Percentiles rank a stretch among this genome's conserved stretches.
phyloP scores from a whole-genome alignment of 768 basidiomycete genomes.

The Xanthoconium purpureum region DNA sequence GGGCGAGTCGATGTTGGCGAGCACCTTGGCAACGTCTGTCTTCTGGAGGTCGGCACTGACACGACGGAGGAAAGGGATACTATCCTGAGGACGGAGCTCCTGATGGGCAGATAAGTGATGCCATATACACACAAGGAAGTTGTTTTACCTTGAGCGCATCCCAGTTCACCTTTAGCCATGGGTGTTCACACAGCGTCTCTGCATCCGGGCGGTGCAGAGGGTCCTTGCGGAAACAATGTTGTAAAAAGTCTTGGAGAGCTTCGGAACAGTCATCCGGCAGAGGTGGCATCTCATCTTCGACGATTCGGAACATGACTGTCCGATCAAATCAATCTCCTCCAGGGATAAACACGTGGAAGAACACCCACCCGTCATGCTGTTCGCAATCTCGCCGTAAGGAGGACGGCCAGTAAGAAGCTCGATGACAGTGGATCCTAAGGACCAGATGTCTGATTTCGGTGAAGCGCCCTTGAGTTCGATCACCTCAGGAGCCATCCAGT shows the following conservation, averaged over 20 bases:
- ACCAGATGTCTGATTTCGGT: conserved; percentile 95
- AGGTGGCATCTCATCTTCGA: conserved; percentile 88
- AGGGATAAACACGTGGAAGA: neutral
- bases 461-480: conserved; percentile 93
- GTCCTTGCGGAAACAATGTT: conserved; percentile 88
- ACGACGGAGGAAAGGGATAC: conserved; percentile 90
- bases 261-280: conserved; percentile 77
- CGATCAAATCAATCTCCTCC: conserved; percentile 2
- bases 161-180: conserved; percentile 84
- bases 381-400: conserved; percentile 86
- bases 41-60: conserved; percentile 85
- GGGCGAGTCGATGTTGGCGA: conserved; percentile 37
- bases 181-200: conserved; percentile 81
- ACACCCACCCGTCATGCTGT: conserved; percentile 80
- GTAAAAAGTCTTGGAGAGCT: conserved; percentile 76
- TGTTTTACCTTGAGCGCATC: conserved; percentile 66
- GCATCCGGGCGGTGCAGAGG: conserved; percentile 81
- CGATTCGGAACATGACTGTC: conserved; percentile 94
- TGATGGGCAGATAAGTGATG: conserved; percentile 23
- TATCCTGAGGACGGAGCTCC: conserved; percentile 89
- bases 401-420: conserved; percentile 91
- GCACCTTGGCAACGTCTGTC: conserved; percentile 57
- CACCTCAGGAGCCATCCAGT: conserved; percentile 99
- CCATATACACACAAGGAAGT: neutral
- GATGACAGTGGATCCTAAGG: conserved; percentile 89